Percentiles rank a stretch among this genome's conserved stretches.
These are phyloP conservation scores for Tylopilus intermedius DNA, from an alignment of 768 basidiomycete genomes.

Conservation along the genomic window DNA sequence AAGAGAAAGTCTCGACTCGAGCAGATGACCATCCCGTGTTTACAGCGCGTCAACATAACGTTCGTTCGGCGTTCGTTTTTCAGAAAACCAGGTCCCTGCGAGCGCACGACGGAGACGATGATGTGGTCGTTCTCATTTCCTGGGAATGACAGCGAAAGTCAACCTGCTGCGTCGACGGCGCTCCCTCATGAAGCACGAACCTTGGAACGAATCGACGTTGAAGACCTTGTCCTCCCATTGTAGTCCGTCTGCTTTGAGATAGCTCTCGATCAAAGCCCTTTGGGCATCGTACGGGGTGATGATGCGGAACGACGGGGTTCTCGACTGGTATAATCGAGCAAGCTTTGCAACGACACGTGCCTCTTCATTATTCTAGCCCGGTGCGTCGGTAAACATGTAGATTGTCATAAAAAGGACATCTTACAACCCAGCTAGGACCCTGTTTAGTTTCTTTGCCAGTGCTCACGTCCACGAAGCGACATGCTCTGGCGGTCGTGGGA, in stretches of 20 bases:
- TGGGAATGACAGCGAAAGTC: conserved; percentile 25
- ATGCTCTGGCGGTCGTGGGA: conserved; percentile 31
- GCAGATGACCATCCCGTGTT: conserved; percentile 68
- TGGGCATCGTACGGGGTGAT: conserved; percentile 82
- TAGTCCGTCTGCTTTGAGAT: conserved; percentile 44
- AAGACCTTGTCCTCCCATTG: conserved; percentile 63
- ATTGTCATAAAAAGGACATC: neutral
- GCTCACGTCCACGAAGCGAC: conserved; percentile 37
- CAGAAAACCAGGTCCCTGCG: conserved; percentile 59
- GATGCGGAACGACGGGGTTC: conserved; percentile 49
- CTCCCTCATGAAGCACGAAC: conserved; percentile 32
- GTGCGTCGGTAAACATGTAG: conserved; percentile 4
- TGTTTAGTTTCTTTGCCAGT: conserved; percentile 27
- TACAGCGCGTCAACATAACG: conserved; percentile 81
- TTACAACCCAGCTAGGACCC: conserved; percentile 35
- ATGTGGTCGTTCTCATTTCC: conserved; percentile 80
- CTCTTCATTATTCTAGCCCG: conserved; percentile 56
- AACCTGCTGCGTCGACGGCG: conserved; percentile 2
- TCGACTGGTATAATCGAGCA: conserved; percentile 45
- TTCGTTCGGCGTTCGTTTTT: conserved; percentile 61
- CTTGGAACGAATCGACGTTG: conserved; percentile 80
- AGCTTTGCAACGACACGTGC: conserved; percentile 47
- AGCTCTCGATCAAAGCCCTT: conserved; percentile 49
- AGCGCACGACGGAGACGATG: conserved; percentile 64
- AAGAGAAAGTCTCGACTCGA: conserved; percentile 37